Percentiles rank a stretch among this genome's conserved stretches.
Evolutionary conservation across 192 early-diverging fungal species (phyloP).

Genomic region (Rhizophagus prolifer): DNA sequence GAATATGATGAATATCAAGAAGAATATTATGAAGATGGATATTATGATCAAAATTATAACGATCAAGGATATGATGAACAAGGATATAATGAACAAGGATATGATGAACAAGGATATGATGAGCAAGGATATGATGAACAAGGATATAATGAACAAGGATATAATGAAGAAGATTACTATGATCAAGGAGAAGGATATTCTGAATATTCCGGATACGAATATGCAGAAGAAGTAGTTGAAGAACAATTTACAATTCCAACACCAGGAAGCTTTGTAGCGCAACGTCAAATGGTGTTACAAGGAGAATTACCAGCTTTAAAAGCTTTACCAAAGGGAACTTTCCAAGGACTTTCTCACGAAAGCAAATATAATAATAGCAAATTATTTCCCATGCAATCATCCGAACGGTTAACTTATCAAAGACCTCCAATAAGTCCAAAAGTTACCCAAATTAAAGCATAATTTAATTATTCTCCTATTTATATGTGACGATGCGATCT

Average conservation of each 20-base stretch:
- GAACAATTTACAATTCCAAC: neutral
- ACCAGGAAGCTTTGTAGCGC: neutral
- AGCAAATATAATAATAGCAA: neutral
- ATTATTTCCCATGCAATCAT: neutral
- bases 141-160: neutral
- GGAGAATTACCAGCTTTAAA: neutral
- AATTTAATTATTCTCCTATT: too few relatives aligned
- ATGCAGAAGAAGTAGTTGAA: neutral
- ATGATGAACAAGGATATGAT: neutral
- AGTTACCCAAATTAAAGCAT: too few relatives aligned
- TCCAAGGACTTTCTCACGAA: neutral
- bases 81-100: neutral
- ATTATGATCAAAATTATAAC: too few relatives aligned
- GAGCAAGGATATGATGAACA: too few relatives aligned
- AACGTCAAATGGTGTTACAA: neutral
- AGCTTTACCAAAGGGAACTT: neutral
- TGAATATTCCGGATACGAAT: neutral
- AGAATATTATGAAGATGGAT: neutral
- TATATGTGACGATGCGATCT: too few relatives aligned
- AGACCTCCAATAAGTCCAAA: too few relatives aligned
- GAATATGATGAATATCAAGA: conserved; percentile 4
- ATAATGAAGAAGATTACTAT: neutral
- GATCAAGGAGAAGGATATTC: neutral
- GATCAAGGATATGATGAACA: neutral
- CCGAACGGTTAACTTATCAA: neutral